These are phyloP conservation scores for Talaromyces sp. DNA, from an alignment of 2,329 filamentous ascomycete genomes.

Conservation along the genomic window DNA sequence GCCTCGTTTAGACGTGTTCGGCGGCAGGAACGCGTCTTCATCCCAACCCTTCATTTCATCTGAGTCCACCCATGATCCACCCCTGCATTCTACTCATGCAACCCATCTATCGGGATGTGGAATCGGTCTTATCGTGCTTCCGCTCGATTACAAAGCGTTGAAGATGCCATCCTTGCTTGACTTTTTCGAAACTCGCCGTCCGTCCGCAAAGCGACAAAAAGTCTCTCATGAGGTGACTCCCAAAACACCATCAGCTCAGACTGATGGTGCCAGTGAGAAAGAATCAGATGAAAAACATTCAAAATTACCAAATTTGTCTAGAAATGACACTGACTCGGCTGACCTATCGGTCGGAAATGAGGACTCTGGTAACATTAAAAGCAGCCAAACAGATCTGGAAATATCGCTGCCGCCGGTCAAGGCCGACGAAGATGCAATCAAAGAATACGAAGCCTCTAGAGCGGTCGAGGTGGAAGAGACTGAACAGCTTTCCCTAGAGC, in stretches of 20 bases:
- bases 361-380: slow-evolving; percentile 30
- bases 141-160: background rate
- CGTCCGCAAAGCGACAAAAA: slow-evolving; percentile 32
- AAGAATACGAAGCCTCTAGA: slow-evolving; percentile 72
- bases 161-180: slow-evolving; percentile 33
- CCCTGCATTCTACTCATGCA: slow-evolving; percentile 3
- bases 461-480: slow-evolving; percentile 50
- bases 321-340: slow-evolving; percentile 32
- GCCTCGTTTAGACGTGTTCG: slow-evolving; percentile 1
- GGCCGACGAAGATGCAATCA: slow-evolving; percentile 69
- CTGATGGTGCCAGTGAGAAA: background rate
- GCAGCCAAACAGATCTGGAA: slow-evolving; percentile 65
- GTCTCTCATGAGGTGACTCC: slow-evolving; percentile 25
- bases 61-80: background rate
- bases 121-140: background rate
- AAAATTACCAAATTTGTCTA: background rate
- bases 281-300: background rate
- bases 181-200: slow-evolving; percentile 37
- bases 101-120: background rate
- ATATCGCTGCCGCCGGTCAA: slow-evolving; percentile 67
- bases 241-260: background rate
- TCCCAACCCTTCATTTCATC: background rate
- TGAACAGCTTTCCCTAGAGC: slow-evolving; percentile 44
- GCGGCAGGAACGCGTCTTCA: slow-evolving; percentile 1
- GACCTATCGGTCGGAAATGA: slow-evolving; percentile 39